A percentile compares a stretch with the other conserved stretches of the same genome.
These are phyloP conservation scores for Mallotus japonicus DNA, from an alignment of 441 rosid genomes.

Conservation along the genomic window DNA sequence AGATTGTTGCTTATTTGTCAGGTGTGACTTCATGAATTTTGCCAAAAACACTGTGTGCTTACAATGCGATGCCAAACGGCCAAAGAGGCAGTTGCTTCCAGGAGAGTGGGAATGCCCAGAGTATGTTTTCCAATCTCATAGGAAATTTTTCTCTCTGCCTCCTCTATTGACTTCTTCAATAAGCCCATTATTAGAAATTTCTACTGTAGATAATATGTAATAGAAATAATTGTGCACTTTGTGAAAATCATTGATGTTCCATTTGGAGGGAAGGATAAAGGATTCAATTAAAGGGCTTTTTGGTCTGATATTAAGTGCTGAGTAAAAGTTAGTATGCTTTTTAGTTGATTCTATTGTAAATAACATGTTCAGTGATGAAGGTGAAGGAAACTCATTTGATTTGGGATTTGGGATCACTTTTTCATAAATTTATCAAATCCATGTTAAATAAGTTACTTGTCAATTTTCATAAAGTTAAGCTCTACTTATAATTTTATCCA, in stretches of 20 bases:
- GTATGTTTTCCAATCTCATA: constrained; percentile 47
- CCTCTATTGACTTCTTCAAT: not conserved
- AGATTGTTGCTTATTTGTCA: constrained; percentile 29
- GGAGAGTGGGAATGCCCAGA: constrained; percentile 99
- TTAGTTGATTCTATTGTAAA: not conserved
- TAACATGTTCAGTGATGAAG: not conserved
- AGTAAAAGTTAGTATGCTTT: not conserved
- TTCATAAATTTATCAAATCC: not conserved
- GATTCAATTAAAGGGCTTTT: not conserved
- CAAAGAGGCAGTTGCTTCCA: constrained; percentile 93
- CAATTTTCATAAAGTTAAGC: too few species aligned
- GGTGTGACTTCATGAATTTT: constrained; percentile 98
- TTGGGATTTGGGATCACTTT: constrained; percentile 3
- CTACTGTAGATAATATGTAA: not conserved
- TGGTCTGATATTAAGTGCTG: not conserved
- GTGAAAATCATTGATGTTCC: not conserved
- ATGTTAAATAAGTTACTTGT: not conserved
- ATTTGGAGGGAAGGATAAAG: not conserved
- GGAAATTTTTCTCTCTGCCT: not conserved
- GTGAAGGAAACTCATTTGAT: not conserved
- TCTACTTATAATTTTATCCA: not conserved
- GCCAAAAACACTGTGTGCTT: constrained; percentile 89
- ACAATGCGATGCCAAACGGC: constrained; percentile 95
- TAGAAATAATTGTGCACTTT: not conserved
- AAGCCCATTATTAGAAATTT: not conserved